Evolutionary conservation across 2,329 filamentous ascomycete species (phyloP), one percentile per base, ranked within the genome.

Genomic region (Scedosporium minutisporum): DNA sequence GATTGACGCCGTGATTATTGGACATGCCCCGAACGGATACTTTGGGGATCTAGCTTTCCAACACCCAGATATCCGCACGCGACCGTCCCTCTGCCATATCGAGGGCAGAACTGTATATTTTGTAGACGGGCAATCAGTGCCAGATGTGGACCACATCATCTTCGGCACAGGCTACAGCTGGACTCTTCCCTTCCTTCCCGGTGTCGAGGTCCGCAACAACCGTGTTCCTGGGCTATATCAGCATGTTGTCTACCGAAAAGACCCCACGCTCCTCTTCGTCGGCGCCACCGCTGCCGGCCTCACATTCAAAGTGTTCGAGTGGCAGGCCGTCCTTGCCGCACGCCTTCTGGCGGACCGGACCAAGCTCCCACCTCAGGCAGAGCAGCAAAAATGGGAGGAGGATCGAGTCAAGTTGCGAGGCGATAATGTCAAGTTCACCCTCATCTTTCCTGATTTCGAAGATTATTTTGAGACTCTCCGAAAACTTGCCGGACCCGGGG

Each of bases 251-350:
- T 84, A 78, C 69, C 75, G 74, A 41, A 66, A 77, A 18, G 84
- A 87, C 65, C 80, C 83, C 0, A 81, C 77, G 0, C 72, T 87
- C 9, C 71, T 81, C 2, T 87, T 87, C 67, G 75, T 87, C 2
- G 85, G 84, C 27, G 85, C 84, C 3, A 82, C 61, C 9, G 33
- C 61, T n/a, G 62, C 58, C 6, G 82, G 82, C 0, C 71, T 89
- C 29, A 89, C 86, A 0, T 89, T 89, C 73, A 87, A 86, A 69
- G 79, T 88, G 33, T 88, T 87, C 62, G 86, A 88, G 72, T 88
- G 84, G 83, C 86, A 88, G 68, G 84, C 85, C 6, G 85, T 88
- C 0, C 77, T 83, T 1, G 83, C 81, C 0, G 85, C 86, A 1
- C 75, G 85, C 0, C 71, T 86, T 2, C 75, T 88, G 0, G 80